Conservation (phyloP, 176 grass and related monocot species). For the Rhynchospora tenuis region DNA sequence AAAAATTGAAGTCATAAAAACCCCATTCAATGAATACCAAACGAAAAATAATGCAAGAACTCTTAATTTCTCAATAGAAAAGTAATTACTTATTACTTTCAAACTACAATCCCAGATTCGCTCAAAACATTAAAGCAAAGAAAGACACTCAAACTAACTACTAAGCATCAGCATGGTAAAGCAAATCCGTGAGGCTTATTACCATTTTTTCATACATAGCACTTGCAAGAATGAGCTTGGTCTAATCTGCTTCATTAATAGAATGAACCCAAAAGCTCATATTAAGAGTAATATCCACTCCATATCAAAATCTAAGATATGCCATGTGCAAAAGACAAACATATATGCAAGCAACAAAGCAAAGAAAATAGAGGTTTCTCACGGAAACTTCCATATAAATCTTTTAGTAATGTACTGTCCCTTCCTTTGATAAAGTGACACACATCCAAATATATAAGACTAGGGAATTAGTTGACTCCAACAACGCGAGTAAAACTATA, state of each 20-base stretch:
- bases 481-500: constrained; percentile 14
- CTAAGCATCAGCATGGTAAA: no score
- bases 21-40: no score
- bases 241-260: neutral
- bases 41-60: no score
- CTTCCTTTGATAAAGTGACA: neutral
- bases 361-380: neutral
- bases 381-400: neutral
- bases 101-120: no score
- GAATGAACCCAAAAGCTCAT: neutral
- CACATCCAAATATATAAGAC: constrained; percentile 1
- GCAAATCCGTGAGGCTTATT: neutral
- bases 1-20: no score
- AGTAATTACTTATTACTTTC: no score
- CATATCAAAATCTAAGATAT: neutral
- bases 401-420: neutral
- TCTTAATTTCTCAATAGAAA: no score
- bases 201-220: neutral
- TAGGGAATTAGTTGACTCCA: neutral
- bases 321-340: neutral
- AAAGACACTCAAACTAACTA: no score
- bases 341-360: neutral
- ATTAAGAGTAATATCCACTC: neutral
- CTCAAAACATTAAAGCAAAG: no score
- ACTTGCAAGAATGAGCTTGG: neutral